Percentiles rank a stretch among this genome's conserved stretches.
Conservation (phyloP, 768 basidiomycete species). For the Phaffia tasmanica region DNA sequence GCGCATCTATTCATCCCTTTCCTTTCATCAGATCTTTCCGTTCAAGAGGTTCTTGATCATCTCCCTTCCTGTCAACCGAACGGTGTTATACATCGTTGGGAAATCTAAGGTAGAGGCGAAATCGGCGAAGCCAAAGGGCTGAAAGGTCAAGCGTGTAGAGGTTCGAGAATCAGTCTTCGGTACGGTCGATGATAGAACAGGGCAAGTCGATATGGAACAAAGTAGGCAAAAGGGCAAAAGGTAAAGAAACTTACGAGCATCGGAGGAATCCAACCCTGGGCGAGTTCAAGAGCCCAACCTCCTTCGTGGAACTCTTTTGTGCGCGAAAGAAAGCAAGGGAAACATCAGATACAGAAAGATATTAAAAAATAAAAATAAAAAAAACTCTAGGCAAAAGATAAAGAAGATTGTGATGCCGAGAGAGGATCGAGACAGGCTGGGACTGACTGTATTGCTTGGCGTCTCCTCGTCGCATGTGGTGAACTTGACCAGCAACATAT, state of each 20-base stretch:
- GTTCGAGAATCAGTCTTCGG: too few species aligned
- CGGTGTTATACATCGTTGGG: conserved; percentile 66
- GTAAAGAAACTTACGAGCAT: conserved; percentile 10
- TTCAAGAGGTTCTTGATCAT: conserved; percentile 68
- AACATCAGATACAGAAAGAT: not conserved
- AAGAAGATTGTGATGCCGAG: not conserved
- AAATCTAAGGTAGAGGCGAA: conserved; percentile 82
- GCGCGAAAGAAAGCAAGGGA: not conserved
- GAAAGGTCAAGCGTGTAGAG: conserved; percentile 1
- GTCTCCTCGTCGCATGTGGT: conserved; percentile 67
- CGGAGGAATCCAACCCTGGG: conserved; percentile 89
- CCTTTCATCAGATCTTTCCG: conserved; percentile 60
- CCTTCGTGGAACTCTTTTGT: conserved; percentile 69
- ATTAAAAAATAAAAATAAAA: not conserved
- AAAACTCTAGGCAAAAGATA: not conserved
- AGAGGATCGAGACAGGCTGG: not conserved
- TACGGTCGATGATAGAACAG: not conserved
- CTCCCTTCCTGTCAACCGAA: conserved; percentile 66
- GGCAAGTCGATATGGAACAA: not conserved
- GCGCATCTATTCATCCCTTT: not conserved
- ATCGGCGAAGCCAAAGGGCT: conserved; percentile 88
- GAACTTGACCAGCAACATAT: conserved; percentile 72
- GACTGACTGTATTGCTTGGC: conserved; percentile 73
- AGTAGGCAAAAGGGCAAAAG: too few species aligned
- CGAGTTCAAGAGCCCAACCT: conserved; percentile 92